phyloP scores from a whole-genome alignment of 1,139 yeast genomes.

The Taiozyma sp. region DNA sequence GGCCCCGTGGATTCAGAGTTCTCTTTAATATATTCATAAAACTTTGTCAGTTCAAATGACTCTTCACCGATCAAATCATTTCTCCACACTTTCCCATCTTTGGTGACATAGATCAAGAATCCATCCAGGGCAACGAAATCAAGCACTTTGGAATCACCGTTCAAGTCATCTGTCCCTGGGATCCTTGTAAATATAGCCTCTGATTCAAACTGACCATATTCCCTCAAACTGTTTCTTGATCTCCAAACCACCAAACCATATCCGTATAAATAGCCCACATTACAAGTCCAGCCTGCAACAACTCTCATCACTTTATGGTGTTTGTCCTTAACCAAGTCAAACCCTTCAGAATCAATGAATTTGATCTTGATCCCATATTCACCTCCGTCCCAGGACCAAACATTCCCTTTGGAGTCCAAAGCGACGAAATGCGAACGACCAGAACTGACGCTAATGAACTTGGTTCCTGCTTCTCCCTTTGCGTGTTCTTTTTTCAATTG shows the following conservation, averaged over 20 bases:
- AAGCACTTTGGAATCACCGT: constrained; percentile 33
- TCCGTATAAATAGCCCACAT: constrained; percentile 45
- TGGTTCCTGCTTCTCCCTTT: constrained; percentile 16
- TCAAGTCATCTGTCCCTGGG: constrained; percentile 33
- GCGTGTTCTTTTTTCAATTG: constrained; percentile 10
- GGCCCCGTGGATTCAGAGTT: constrained; percentile 11
- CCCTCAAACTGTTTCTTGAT: constrained; percentile 33
- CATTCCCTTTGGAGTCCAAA: constrained; percentile 42
- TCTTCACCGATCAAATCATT: constrained; percentile 27
- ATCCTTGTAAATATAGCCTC: constrained; percentile 39
- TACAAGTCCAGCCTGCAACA: constrained; percentile 68
- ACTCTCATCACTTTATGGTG: constrained; percentile 40
- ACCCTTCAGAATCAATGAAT: constrained; percentile 29
- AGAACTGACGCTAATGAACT: constrained; percentile 48
- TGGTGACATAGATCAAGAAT: constrained; percentile 45
- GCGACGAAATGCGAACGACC: constrained; percentile 70
- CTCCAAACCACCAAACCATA: constrained; percentile 64
- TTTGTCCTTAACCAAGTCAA: constrained; percentile 2
- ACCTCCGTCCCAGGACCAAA: constrained; percentile 64
- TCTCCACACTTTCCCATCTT: constrained; percentile 40
- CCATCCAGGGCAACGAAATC: constrained; percentile 58
- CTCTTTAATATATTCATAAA: constrained; percentile 4
- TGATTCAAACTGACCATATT: constrained; percentile 23
- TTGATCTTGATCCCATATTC: constrained; percentile 43
- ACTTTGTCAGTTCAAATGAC: constrained; percentile 24